Evolutionary conservation across 129 eudicot genomes (phyloP).

Genomic region (Oenanthe sinensis): DNA sequence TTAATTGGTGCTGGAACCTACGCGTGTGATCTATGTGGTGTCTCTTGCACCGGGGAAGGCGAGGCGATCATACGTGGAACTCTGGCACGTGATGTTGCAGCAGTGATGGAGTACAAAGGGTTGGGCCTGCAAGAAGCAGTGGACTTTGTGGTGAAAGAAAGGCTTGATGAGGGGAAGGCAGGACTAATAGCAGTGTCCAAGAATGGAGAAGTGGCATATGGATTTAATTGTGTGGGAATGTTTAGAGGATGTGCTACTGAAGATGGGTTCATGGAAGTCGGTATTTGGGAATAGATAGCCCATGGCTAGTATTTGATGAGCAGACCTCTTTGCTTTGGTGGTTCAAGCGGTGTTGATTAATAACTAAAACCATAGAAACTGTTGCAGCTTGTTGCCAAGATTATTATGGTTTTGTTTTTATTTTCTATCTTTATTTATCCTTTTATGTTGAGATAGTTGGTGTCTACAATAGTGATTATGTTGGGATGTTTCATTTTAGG

Average conservation of each 20-base stretch:
- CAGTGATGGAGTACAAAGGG: conserved; percentile 92
- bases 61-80: conserved; percentile 89
- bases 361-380: neutral
- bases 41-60: conserved; percentile 94
- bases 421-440: neutral
- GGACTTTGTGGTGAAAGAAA: conserved; percentile 67
- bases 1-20: conserved; percentile 84
- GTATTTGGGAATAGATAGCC: conserved; percentile 57
- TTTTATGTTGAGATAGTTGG: neutral
- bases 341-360: neutral
- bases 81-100: conserved; percentile 89
- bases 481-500: too few species aligned
- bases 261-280: conserved; percentile 93
- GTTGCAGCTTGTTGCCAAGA: neutral
- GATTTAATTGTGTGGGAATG: conserved; percentile 79
- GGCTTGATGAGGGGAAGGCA: conserved; percentile 75
- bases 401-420: neutral
- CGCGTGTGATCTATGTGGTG: conserved; percentile 66
- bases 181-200: conserved; percentile 85
- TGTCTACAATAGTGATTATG: neutral
- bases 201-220: conserved; percentile 75
- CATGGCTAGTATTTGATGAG: neutral
- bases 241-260: conserved; percentile 84
- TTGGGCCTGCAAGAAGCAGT: conserved; percentile 74
- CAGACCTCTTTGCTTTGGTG: neutral